Base-by-base conservation (phyloP, 768 basidiomycete genomes). In the Sistotremastrum suecicum region DNA sequence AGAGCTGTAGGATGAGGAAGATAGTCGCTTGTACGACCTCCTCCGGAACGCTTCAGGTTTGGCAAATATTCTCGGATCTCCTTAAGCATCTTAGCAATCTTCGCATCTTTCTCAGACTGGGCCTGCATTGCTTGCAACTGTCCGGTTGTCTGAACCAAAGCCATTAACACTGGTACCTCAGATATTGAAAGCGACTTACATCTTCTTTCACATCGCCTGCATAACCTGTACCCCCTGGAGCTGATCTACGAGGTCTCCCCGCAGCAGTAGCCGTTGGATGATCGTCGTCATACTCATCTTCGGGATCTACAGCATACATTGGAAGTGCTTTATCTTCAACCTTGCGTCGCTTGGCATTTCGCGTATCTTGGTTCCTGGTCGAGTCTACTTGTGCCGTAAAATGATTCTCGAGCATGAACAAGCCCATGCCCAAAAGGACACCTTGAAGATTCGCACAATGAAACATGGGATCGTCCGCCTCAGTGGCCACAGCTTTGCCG, bases 391-490 rank as follows among this genome's bases (percentile, higher is more conserved):
- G 45, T 36, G 81, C 76, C 34, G 68, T 60, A 56, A 81, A 92
- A 34, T 72, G 62, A 45, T 76, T 69, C 60, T 94, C 88, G 38
- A 94, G 71, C 77, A 88, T 88, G 34, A 76, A 76, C 39, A 94
- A 72, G 6, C 92, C 91, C 36, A 94, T 71, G n/a, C 91, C 92
- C 4, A 97, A 67, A 51, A 95, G 79, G 9, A 87, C 76, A 36
- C 91, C 92, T 63, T 95, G 84, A 34, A 94, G 59, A 56, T 87
- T 84, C 5, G 86, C 73, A 61, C 91, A 95, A 63, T 95, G 91
- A 57, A 92, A 87, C 48, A 94, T 63, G 8, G 72, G 70, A 45
- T 75, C 72, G 39, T 76, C 73, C 31, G 65, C 61, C 6, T 66
- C 59, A 34, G 67, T 58, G 34, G 64, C 62, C 3, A 51, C 42